These are phyloP conservation scores for Mucor velutinosus DNA, from an alignment of 371 early-diverging fungal genomes.

Conservation along the genomic window DNA sequence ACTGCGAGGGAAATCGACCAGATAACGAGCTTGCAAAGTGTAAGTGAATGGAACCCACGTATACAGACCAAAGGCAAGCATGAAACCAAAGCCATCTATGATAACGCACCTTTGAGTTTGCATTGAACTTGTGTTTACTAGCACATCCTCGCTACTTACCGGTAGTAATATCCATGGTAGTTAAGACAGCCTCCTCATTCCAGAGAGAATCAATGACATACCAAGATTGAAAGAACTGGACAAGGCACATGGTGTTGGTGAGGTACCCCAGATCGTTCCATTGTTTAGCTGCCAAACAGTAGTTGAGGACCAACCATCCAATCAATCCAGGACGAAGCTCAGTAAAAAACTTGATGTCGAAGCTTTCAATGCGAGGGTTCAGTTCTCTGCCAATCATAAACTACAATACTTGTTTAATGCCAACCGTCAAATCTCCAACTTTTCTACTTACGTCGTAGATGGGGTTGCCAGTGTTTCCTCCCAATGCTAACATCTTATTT, in stretches of 20 bases:
- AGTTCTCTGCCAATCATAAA: slow-evolving; percentile 84
- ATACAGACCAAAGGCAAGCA: slow-evolving; percentile 89
- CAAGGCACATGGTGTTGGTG: slow-evolving; percentile 79
- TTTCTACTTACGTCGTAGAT: slow-evolving; percentile 74
- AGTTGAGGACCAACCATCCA: slow-evolving; percentile 80
- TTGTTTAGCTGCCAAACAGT: slow-evolving; percentile 81
- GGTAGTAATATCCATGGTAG: slow-evolving; percentile 93
- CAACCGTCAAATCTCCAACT: background rate
- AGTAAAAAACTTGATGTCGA: slow-evolving; percentile 92
- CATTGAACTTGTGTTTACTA: background rate
- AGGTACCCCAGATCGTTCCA: slow-evolving; percentile 65
- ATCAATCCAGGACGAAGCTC: slow-evolving; percentile 92
- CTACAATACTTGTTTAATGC: slow-evolving; percentile 20
- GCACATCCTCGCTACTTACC: slow-evolving; percentile 21
- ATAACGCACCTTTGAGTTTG: background rate
- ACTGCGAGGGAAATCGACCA: slow-evolving; percentile 69
- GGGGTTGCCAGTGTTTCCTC: slow-evolving; percentile 88
- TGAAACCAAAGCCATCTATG: slow-evolving; percentile 92
- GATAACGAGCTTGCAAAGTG: slow-evolving; percentile 87
- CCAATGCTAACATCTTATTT: slow-evolving; percentile 71
- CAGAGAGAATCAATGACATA: slow-evolving; percentile 89
- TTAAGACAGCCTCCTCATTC: slow-evolving; percentile 81
- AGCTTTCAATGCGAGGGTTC: slow-evolving; percentile 83
- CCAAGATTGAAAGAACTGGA: slow-evolving; percentile 72
- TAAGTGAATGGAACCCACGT: slow-evolving; percentile 94